A percentile compares a stretch with the other conserved stretches of the same genome.
Conservation (phyloP, 179 eudicot genomes). For the Camellia oleifera region DNA sequence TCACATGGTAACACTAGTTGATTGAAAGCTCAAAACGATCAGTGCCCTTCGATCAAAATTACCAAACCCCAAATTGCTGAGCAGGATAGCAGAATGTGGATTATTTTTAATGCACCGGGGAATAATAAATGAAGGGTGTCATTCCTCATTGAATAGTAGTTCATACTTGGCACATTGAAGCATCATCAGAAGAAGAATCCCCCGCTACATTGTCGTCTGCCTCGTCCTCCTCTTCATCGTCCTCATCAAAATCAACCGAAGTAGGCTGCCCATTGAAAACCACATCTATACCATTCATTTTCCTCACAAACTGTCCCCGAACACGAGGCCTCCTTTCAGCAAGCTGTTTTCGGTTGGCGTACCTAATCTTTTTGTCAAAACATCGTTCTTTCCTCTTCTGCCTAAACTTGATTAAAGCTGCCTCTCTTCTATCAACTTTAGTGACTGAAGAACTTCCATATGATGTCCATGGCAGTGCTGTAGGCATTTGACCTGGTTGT, state of each 20-base stretch:
- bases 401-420: conserved; percentile 85
- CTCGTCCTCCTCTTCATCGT: conserved; percentile 65
- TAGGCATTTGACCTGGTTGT: conserved; percentile 69
- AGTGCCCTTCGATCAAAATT: conserved; percentile 1
- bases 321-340: conserved; percentile 96
- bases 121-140: neutral
- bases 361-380: conserved; percentile 92
- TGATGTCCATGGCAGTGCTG: conserved; percentile 55
- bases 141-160: neutral
- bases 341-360: conserved; percentile 77
- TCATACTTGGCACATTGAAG: conserved; percentile 12
- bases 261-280: conserved; percentile 85
- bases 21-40: neutral
- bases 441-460: conserved; percentile 46
- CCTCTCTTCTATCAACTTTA: conserved; percentile 86
- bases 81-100: conserved; percentile 5
- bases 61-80: neutral
- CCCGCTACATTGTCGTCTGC: conserved; percentile 33
- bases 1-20: neutral
- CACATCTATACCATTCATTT: conserved; percentile 67
- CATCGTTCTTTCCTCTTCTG: conserved; percentile 95
- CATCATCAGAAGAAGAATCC: conserved; percentile 49
- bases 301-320: conserved; percentile 93
- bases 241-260: conserved; percentile 53
- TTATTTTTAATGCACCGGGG: neutral